A percentile compares a stretch with the other conserved stretches of the same genome.
Evolutionary conservation across 2,329 filamentous ascomycete species (phyloP).

Genomic region (Botrytis fragariae): DNA sequence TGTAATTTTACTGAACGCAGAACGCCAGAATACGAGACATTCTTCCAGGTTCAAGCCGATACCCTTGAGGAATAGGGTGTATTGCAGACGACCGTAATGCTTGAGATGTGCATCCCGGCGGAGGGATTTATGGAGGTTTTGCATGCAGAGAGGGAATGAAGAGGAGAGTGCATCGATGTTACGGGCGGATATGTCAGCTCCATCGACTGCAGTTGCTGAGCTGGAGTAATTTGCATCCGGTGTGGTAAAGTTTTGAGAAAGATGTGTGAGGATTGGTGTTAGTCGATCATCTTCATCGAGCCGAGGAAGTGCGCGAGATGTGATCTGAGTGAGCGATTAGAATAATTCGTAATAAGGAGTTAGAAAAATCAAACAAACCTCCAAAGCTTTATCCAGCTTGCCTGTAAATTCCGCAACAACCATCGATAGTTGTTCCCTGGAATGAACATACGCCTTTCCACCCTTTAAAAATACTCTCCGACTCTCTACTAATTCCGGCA

Average conservation of each 20-base stretch:
- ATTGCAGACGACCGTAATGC: conserved; percentile 89
- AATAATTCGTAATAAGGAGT: not conserved
- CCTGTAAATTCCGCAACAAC: conserved; percentile 82
- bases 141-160: conserved; percentile 93
- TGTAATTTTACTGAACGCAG: conserved; percentile 78
- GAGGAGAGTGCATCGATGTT: conserved; percentile 77
- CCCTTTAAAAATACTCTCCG: conserved; percentile 72
- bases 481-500: conserved; percentile 83
- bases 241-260: conserved; percentile 94
- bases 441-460: conserved; percentile 89
- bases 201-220: conserved; percentile 61
- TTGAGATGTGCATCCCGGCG: conserved; percentile 89
- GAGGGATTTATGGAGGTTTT: conserved; percentile 79
- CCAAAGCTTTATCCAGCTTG: conserved; percentile 75
- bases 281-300: conserved; percentile 96
- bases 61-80: conserved; percentile 94
- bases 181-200: conserved; percentile 71
- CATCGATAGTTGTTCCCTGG: conserved; percentile 82
- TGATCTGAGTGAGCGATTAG: conserved; percentile 55
- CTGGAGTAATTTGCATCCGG: conserved; percentile 80
- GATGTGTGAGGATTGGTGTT: conserved; percentile 69
- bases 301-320: conserved; percentile 83
- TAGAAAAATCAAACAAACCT: conserved; percentile 59
- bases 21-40: conserved; percentile 87
- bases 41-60: conserved; percentile 92